A percentile compares a stretch with the other conserved stretches of the same genome.
Evolutionary conservation across 768 basidiomycete species (phyloP).

Genomic region (Pisolithus microcarpus): DNA sequence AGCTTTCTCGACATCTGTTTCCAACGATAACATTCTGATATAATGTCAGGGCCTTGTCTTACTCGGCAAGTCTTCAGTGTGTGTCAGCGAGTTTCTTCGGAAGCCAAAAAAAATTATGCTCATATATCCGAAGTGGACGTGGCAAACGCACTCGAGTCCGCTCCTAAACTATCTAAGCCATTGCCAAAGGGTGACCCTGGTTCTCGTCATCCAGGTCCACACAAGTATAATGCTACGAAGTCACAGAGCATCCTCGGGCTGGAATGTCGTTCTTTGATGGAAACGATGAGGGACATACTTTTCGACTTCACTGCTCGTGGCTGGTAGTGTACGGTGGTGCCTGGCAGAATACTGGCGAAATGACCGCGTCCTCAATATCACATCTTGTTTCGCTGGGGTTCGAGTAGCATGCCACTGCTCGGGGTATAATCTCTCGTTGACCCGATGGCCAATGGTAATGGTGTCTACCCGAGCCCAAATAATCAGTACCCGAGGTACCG

Average conservation of each 20-base stretch:
- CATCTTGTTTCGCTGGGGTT: too few relatives aligned
- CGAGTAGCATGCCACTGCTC: too few relatives aligned
- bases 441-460: too few relatives aligned
- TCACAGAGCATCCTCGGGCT: constrained; percentile 34
- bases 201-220: constrained; percentile 13
- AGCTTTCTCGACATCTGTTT: neutral
- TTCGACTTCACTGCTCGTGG: constrained; percentile 31
- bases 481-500: too few relatives aligned
- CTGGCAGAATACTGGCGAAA: too few relatives aligned
- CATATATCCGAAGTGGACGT: constrained; percentile 25
- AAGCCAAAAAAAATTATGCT: neutral
- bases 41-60: constrained; percentile 15
- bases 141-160: constrained; percentile 27
- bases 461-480: too few relatives aligned
- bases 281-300: constrained; percentile 35
- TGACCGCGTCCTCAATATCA: too few relatives aligned
- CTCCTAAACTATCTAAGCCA: constrained; percentile 21
- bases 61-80: constrained; percentile 26
- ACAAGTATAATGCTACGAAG: constrained; percentile 28
- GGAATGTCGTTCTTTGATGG: constrained; percentile 33
- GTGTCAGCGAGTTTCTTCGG: neutral
- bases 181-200: constrained; percentile 31
- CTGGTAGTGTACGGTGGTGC: too few relatives aligned
- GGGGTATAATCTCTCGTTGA: too few relatives aligned
- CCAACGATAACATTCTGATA: too few relatives aligned